Base-by-base conservation (phyloP, 495 filamentous ascomycete genomes). In the Aspergillus diversus region DNA sequence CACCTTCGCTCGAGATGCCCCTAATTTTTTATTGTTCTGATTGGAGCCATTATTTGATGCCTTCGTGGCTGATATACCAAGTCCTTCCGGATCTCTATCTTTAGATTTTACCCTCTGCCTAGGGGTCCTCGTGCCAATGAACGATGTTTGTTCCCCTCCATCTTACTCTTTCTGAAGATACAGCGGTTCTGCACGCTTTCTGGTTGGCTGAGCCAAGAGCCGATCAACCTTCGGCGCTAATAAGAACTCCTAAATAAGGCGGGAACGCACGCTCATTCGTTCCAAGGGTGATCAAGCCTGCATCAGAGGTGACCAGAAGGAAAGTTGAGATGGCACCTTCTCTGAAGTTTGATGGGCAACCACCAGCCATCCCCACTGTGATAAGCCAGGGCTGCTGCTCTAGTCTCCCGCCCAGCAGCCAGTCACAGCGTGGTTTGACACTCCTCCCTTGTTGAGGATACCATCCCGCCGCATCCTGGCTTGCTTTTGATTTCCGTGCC, bases 211-310 rank as follows among this genome's bases (percentile, higher is more conserved):
- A 42, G n/a, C 35, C 15, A 32, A 21, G 54, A 67, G 68, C 46
- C 71, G 71, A 73, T 75, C 71, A 69, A 57, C 64, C 39, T 60
- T 73, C 74, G 70, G 75, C 73, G 75, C 75, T 72, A 69, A 74
- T 59, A 57, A 55, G 66, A 65, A 21, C 27, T 47, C 33, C 54
- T 43, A 61, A 58, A 56, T 54, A 43, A 27, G 54, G 17, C 33
- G 21, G 43, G 33, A 16, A 13, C 8, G 33, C 7, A 55, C 27
- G 53, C 49, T 69, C 52, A 69, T 66, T 69, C 55, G 67, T 42
- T 60, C 35, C n/a, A 8, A 39, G 32, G 66, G 75, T 78, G 75
- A 78, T 60, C 63, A 70, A 61, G 67, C 67, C 52, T 78, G 75
- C 75, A 73, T 74, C 43, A 54, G 52, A 67, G 66, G 65, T 58